Conservation (phyloP, 495 filamentous ascomycete genomes). For the Hypoxylon lenormandii region DNA sequence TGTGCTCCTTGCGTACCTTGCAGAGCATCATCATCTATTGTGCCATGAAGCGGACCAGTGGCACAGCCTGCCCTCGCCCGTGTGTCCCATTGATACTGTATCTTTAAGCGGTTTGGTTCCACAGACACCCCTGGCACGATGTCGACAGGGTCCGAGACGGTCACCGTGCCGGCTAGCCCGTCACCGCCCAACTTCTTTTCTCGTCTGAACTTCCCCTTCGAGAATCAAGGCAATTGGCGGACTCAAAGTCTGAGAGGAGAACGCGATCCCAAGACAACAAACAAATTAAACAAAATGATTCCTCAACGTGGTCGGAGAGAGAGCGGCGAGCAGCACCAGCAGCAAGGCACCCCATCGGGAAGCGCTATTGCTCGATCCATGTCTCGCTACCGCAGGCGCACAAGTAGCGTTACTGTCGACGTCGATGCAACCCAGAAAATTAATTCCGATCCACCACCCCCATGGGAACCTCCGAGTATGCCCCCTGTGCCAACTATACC, state of each 20-base stretch:
- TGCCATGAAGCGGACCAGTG: conserved; percentile 1
- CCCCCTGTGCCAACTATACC: conserved; percentile 53
- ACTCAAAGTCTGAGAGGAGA: conserved; percentile 24
- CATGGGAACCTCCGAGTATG: conserved; percentile 39
- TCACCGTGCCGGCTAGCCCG: conserved; percentile 32
- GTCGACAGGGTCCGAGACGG: conserved; percentile 46
- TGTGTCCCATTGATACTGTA: conserved; percentile 29
- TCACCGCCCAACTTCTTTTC: conserved; percentile 40
- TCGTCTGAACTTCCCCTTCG: conserved; percentile 20
- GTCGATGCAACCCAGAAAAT: conserved; percentile 48
- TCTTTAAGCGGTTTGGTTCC: conserved; percentile 44
- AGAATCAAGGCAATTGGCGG: conserved; percentile 26
- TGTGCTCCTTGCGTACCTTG: conserved; percentile 15
- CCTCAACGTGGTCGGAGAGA: conserved; percentile 16
- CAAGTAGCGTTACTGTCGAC: conserved; percentile 44
- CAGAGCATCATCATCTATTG: conserved; percentile 26
- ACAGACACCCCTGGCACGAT: conserved; percentile 37
- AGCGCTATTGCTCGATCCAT: conserved; percentile 66
- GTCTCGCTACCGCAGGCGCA: conserved; percentile 67
- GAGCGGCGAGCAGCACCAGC: conserved; percentile 30
- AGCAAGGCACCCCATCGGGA: conserved; percentile 23
- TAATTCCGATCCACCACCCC: conserved; percentile 47
- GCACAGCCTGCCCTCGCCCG: conserved; percentile 23
- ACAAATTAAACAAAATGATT: conserved; percentile 20
- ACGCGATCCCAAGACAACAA: conserved; percentile 22